phyloP scores from a whole-genome alignment of 352 stramenopile species.

The Paralagenidium karlingii region DNA sequence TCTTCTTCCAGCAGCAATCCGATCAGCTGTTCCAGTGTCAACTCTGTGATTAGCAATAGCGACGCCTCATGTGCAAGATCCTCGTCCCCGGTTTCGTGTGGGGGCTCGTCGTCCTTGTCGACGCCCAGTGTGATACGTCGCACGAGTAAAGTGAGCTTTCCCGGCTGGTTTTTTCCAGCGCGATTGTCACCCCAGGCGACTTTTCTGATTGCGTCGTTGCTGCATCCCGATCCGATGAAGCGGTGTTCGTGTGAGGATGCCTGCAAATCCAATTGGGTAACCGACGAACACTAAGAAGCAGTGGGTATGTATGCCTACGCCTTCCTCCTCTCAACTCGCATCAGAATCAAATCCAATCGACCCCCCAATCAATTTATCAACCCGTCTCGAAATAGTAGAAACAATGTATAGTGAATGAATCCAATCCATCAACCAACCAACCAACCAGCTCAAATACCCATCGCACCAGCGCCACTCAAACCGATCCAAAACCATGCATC shows the following conservation, averaged over 20 bases:
- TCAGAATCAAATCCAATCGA: conserved; percentile 1
- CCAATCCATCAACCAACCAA: not conserved
- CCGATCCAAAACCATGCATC: no score
- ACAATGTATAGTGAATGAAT: conserved; percentile 3
- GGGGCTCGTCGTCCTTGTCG: no score
- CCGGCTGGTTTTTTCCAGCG: conserved; percentile 74
- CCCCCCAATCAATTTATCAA: not conserved
- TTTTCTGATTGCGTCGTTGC: conserved; percentile 57
- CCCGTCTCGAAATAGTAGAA: conserved; percentile 9
- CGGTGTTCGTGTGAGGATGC: conserved; percentile 74
- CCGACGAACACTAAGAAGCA: conserved; percentile 15
- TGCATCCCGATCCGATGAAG: conserved; percentile 76
- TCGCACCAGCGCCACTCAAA: no score
- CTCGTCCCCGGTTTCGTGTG: not conserved
- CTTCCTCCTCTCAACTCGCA: conserved; percentile 9
- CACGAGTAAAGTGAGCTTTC: conserved; percentile 70
- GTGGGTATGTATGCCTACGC: not conserved
- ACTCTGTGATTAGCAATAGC: no score
- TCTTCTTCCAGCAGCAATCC: no score
- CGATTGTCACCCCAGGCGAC: conserved; percentile 47
- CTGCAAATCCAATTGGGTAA: conserved; percentile 59
- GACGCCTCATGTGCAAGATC: no score
- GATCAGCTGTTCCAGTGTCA: no score
- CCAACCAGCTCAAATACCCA: not conserved
- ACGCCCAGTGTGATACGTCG: no score